Evolutionary conservation across 225 moss, liverwort and hornwort genomes (phyloP), one percentile per base, ranked within the genome.

Genomic region (Sphagnum contortum): DNA sequence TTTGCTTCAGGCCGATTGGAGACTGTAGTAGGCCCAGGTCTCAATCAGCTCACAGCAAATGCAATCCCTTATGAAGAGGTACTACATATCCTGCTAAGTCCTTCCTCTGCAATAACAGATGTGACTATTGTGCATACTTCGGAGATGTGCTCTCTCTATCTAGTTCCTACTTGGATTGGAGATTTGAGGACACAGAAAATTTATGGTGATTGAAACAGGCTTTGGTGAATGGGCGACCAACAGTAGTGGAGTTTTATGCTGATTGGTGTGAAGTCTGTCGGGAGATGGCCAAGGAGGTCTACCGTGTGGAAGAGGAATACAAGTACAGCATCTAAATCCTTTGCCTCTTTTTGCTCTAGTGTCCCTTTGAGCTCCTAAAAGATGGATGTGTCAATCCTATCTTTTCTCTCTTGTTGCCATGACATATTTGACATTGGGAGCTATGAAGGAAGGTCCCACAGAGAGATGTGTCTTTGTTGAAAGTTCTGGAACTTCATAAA

Each of bases 231-330:
- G 93, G 93, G 53, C 84, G 81, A 72, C 98, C 98, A 4, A 98
- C 98, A 55, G 90, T 98, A 44, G 73, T 98, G 57, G 98, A 98
- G 71, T 98, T 98, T 44, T 98, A 98, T 67, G 91, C 98, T 29
- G 89, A 98, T 71, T 98, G 98, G 98, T 98, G 98, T 67, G 98
- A 93, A 77, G 98, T 98, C 50, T 93, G 98, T 80, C 89, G 89
- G 5, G 98, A 98, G 75, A 89, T 84, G 76, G 93, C 98, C 9
- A 85, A 79, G 71, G 98, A 98, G 76, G 89, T 93, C 5, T 98
- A 89, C 48, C 71, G 79, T 75, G 81, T 98, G 63, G 93, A 98
- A 78, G 83, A 93, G 76, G 93, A 98, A 66, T 98, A 91, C 71
- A 91, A 79, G 94, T 94, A 75, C 65, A 71, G 50, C 66, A 57